Evolutionary conservation across 306 rosid species (phyloP), one percentile per base, ranked within the genome.

Genomic region (Lablab purpureus): DNA sequence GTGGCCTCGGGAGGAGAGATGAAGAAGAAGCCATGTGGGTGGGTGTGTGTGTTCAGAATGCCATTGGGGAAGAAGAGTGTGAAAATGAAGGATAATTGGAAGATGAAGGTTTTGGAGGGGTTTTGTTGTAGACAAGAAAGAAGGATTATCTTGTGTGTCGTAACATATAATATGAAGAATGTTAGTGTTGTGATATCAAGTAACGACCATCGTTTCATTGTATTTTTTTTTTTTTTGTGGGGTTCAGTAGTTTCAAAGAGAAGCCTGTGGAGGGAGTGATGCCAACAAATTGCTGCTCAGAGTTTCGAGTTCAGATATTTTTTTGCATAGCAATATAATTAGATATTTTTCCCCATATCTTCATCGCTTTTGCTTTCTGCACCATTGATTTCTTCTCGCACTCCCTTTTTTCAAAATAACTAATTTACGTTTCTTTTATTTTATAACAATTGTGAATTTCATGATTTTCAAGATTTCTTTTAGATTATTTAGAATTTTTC

Each of bases 51-150:
- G 17, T 76, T 84, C 52, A 84, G 69, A 62, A 7, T 43, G 23
- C 2, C 87, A 87, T 85, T 78, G 72, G 18, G 15, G 37, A 63
- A 66, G 18, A 2, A 43, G 49, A 43, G 49, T 12, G 15, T 43
- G 49, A 12, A 27, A 25, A 13, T 2, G 19, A n/a, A 52, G 50
- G 83, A 73, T 27, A 60, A 70, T 56, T 22, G 18, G 19, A 13
- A n/a, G 49, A 21, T 40, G 34, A 43, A 67, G 91, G 91, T 86
- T 91, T 91, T 84, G 71, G 73, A 78, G 88, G 76, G 92, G 91
- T 87, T 90, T 88, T 88, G 70, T 55, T 21, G 74, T 3, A 22
- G 27, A 37, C 13, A 49, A 43, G 27, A 62, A 67, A 17, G 46
- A 36, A 82, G 43, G 32, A 30, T 59, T 82, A 75, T 75, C 77